A percentile compares a stretch with the other conserved stretches of the same genome.
phyloP scores from a whole-genome alignment of 495 filamentous ascomycete species.

The Xeromyces bisporus region DNA sequence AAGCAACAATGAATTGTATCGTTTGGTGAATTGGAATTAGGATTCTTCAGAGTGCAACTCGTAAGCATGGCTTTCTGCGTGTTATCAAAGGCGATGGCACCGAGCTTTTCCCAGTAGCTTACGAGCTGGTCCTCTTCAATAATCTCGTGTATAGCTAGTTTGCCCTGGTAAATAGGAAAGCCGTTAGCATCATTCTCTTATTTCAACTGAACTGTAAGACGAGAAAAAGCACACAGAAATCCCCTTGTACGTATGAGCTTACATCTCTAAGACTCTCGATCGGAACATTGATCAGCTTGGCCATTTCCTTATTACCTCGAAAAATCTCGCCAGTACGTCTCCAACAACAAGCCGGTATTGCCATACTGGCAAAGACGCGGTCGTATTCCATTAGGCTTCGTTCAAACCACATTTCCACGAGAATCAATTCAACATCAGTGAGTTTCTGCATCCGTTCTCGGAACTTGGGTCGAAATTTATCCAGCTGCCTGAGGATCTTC shows the following conservation, averaged over 20 bases:
- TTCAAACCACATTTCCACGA: constrained; percentile 99
- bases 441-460: constrained; percentile 82
- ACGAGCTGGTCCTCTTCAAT: constrained; percentile 87
- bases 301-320: constrained; percentile 97
- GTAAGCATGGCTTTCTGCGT: constrained; percentile 95
- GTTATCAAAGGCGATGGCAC: constrained; percentile 92
- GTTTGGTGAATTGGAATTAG: constrained; percentile 49
- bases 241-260: constrained; percentile 17
- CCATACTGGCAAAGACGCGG: constrained; percentile 97
- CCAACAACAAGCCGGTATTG: constrained; percentile 96
- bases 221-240: neutral
- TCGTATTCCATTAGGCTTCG: constrained; percentile 90
- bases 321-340: constrained; percentile 94
- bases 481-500: constrained; percentile 77
- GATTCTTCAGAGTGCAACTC: constrained; percentile 79
- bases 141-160: constrained; percentile 89
- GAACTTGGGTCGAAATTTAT: constrained; percentile 88
- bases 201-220: neutral
- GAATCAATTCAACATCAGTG: constrained; percentile 80
- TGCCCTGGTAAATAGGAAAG: constrained; percentile 45
- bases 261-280: constrained; percentile 85
- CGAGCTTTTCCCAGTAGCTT: constrained; percentile 98
- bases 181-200: constrained; percentile 2
- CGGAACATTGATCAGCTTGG: constrained; percentile 83
- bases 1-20: constrained; percentile 86